Evolutionary conservation across 2,329 filamentous ascomycete genomes (phyloP), one percentile per base, ranked within the genome.

Genomic region (Neonectria ditissima): DNA sequence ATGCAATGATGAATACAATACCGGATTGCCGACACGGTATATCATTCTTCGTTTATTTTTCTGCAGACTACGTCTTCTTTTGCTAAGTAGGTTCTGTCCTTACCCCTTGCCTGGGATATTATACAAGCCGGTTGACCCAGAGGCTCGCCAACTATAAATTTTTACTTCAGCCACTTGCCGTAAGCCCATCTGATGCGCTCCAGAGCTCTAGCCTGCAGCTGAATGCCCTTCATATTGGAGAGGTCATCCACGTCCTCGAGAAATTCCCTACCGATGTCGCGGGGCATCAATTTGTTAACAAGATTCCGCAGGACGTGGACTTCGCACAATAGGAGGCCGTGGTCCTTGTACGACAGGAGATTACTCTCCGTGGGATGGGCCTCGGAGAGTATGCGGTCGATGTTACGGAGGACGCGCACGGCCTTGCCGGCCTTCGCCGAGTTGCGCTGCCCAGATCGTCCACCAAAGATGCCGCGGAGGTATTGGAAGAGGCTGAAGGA

Each of bases 101-200:
- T 51, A 37, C 48, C 60, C 59, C 41, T 62, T 48, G 45, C 53
- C 34, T 47, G 43, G 51, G 55, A 63, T 67, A 66, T 30, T 71
- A 59, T 65, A 69, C 65, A 59, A 55, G 34, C 54, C 32, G 43
- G 57, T n/a, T 44, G 10, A 41, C 59, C 47, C 14, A 43, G 32
- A 16, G 26, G 54, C 20, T 34, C 51, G 18, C 24, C 43, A 32
- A 30, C 39, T 24, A 41, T 9, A 14, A 37, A 6, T 22, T 51
- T 53, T 69, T 75, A 82, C 61, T 74, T 79, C 55, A 92, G 75
- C 91, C 92, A 97, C 75, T 90, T 90, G 2, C 88, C 88, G 82
- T 97, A 98, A 4, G 92, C 91, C 95, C 96, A 98, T 66, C 92
- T 86, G 70, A 98, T 93, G 63, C 96, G 86, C 71, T 94, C 89